Base-by-base conservation (phyloP, 257 asterid species). In the Avicennia marina region DNA sequence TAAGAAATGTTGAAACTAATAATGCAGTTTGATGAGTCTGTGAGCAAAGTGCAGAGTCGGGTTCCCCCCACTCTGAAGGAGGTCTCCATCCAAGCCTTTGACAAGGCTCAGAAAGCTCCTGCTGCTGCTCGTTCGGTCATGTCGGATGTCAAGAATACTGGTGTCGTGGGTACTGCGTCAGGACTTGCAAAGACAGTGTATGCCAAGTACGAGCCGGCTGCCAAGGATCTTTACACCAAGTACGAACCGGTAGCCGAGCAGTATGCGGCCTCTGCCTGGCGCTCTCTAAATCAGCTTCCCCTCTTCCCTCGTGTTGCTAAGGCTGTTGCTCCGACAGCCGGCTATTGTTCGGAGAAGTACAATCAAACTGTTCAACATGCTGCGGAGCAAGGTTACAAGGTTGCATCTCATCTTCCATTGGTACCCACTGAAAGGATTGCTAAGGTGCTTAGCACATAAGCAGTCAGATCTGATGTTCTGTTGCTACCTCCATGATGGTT, bases 241-340 rank as follows among this genome's bases (percentile, higher is more conserved):
- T 91, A 83, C 0, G 96, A 91, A 58, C 96, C 93, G 0, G 75
- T 85, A 18, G 98, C 95, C 0, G 95, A 85, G 94, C 83, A 75
- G n/a, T 85, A 81, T n/a, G 96, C 95, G 0, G 71, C 72, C 0
- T 65, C 80, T 0, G 79, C 90, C 0, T 91, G 95, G 95, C 78
- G 55, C 18, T 70, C 90, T 2, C 64, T 91, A 54, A 85, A 83
- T 31, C 80, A 60, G 71, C 78, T 88, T 15, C 98, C 96, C 0
- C 72, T 85, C 11, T 81, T 91, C 69, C 90, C 94, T 29, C 78
- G 38, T 34, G 82, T 83, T 34, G 89, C 90, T 44, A 85, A 78
- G 65, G 94, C 79, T 0, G 84, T 91, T 18, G 79, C 64, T 16
- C 98, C 98, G 0, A 75, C 88, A 0, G 98, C 96, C 29, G 65